Evolutionary conservation across 1,284 basidiomycete genomes (phyloP).

Genomic region (Leccinum insolens): DNA sequence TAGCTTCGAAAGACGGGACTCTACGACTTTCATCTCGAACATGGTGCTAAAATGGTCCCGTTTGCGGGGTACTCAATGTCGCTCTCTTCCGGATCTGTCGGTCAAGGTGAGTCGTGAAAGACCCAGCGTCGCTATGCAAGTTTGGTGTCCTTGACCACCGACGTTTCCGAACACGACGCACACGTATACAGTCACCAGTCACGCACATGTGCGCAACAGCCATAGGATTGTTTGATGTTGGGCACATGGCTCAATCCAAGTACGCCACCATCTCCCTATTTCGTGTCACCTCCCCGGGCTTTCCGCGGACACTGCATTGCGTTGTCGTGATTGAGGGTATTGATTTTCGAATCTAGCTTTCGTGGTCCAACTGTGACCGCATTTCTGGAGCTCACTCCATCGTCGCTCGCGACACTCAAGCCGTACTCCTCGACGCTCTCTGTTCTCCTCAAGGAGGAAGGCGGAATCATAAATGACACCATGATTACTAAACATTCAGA

Average conservation of each 20-base stretch:
- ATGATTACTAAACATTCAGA: slow-evolving; percentile 83
- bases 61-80: slow-evolving; percentile 98
- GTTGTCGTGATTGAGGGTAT: neutral
- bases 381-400: slow-evolving; percentile 88
- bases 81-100: slow-evolving; percentile 80
- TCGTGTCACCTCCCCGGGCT: neutral
- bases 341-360: slow-evolving; percentile 43
- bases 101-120: slow-evolving; percentile 63
- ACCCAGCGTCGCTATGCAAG: neutral
- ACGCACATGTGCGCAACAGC: slow-evolving; percentile 84
- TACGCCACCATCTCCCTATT: slow-evolving; percentile 32
- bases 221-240: slow-evolving; percentile 95
- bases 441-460: slow-evolving; percentile 85
- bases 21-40: slow-evolving; percentile 87
- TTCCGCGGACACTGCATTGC: neutral
- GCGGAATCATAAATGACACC: slow-evolving; percentile 96
- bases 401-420: slow-evolving; percentile 69
- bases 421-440: slow-evolving; percentile 82
- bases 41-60: slow-evolving; percentile 94
- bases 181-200: slow-evolving; percentile 73
- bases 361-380: slow-evolving; percentile 71
- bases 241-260: slow-evolving; percentile 96
- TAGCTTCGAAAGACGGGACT: slow-evolving; percentile 63
- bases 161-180: neutral
- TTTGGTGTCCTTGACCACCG: slow-evolving; percentile 19